Evolutionary conservation across 495 filamentous ascomycete genomes (phyloP).

Genomic region (Aspergillus baeticus): DNA sequence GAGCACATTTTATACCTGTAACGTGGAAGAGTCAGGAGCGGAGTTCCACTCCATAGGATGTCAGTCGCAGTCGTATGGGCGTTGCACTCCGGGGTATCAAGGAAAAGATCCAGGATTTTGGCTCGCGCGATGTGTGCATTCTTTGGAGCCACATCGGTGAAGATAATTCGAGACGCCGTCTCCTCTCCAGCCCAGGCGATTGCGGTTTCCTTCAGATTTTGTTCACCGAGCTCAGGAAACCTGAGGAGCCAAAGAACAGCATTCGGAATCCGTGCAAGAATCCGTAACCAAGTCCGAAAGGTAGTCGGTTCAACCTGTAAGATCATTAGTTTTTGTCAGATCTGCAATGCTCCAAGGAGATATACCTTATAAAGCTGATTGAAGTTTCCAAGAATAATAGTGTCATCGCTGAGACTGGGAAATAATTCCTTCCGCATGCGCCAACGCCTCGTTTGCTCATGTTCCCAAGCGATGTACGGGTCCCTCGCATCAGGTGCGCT

Average conservation of each 20-base stretch:
- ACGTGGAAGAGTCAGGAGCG: constrained; percentile 88
- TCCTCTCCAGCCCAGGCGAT: constrained; percentile 79
- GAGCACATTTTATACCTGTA: constrained; percentile 99
- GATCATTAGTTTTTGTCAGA: background rate
- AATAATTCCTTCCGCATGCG: constrained; percentile 94
- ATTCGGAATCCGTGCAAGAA: constrained; percentile 81
- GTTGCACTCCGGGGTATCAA: constrained; percentile 98
- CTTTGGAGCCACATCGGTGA: constrained; percentile 97
- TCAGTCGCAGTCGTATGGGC: constrained; percentile 98
- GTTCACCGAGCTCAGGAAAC: constrained; percentile 92
- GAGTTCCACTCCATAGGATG: constrained; percentile 93
- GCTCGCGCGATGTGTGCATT: constrained; percentile 91
- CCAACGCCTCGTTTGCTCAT: constrained; percentile 84
- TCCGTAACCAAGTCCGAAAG: constrained; percentile 94
- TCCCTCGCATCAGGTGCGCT: constrained; percentile 78
- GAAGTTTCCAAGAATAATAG: constrained; percentile 95
- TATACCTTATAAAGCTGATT: constrained; percentile 99
- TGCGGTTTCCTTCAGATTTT: constrained; percentile 77
- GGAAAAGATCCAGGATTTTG: constrained; percentile 87
- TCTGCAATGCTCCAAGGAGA: background rate
- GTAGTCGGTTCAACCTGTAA: constrained; percentile 92
- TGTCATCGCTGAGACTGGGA: constrained; percentile 76
- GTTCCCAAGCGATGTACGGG: constrained; percentile 68
- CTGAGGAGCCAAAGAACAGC: constrained; percentile 94
- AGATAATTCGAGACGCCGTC: constrained; percentile 88